Percentiles rank a stretch among this genome's conserved stretches.
Conservation (phyloP, 805 yeast genomes). For the Wickerhamia fluorescens region DNA sequence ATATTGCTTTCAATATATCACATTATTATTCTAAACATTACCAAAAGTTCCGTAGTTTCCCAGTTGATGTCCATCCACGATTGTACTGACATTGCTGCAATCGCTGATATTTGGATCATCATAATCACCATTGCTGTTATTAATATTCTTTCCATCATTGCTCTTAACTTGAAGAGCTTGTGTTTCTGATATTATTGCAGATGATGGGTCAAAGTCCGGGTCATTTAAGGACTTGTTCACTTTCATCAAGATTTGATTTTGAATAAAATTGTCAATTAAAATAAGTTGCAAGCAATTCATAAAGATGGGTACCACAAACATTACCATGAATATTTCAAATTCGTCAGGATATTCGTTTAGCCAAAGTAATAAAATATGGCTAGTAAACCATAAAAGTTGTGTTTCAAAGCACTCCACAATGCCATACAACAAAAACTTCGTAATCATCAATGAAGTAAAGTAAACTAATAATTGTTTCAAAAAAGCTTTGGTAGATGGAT, state of each 20-base stretch:
- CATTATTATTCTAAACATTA: too few relatives aligned
- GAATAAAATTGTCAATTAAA: conserved; percentile 68
- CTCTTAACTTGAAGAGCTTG: too few relatives aligned
- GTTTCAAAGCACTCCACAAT: conserved; percentile 60
- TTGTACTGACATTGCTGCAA: too few relatives aligned
- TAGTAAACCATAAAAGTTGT: conserved; percentile 42
- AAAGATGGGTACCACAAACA: conserved; percentile 71
- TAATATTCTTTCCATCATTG: too few relatives aligned
- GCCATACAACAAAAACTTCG: conserved; percentile 59
- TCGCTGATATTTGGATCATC: too few relatives aligned
- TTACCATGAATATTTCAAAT: conserved; percentile 77
- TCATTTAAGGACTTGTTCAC: too few relatives aligned
- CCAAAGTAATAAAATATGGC: conserved; percentile 77
- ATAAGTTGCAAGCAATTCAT: conserved; percentile 71
- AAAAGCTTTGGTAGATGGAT: conserved; percentile 45
- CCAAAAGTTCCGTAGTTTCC: too few relatives aligned
- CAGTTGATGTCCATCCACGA: too few relatives aligned
- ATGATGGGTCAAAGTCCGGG: too few relatives aligned
- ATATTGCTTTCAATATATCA: too few relatives aligned
- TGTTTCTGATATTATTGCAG: too few relatives aligned
- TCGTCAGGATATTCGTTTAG: conserved; percentile 68
- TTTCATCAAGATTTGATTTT: conserved; percentile 38
- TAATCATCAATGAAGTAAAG: conserved; percentile 52
- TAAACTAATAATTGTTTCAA: conserved; percentile 67
- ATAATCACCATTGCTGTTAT: too few relatives aligned